Evolutionary conservation across 371 early-diverging fungal genomes (phyloP), one percentile per base, ranked within the genome.

Genomic region (Fennellomyces sp.): DNA sequence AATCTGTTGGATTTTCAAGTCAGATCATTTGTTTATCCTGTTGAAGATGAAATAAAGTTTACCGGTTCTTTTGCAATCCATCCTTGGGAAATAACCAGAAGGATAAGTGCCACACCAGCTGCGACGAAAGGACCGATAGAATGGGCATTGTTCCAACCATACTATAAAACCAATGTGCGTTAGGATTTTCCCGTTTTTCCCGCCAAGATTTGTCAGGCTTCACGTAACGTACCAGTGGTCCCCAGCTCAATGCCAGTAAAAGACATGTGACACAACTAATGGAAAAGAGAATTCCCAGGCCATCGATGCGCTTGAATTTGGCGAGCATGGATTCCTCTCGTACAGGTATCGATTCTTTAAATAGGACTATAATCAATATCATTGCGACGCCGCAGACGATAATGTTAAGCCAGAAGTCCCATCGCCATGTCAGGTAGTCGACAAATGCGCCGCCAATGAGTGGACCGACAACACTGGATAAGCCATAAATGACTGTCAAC

Each of bases 401-500:
- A n/a, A 91, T 64, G 64, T 91, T 91, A 54, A 92, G 75, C 75
- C 75, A 82, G 58, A 89, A 89, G 28, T 82, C 86, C 87, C 88
- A 91, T 4, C 88, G 83, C 91, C 91, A 91, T 2, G 71, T 73
- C 26, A 82, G 75, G 42, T 79, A 61, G 56, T 84, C 85, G 3
- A 78, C 76, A 38, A 93, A 87, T 2, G 83, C 84, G 31, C 93
- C 93, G 35, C 91, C 78, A 30, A 74, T 56, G 36, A 78, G 65
- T 2, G 93, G 93, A 12, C 93, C 93, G 12, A 88, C 68, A 0
- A 89, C 88, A 28, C 84, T 84, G 0, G 91, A 83, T n/a, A 90
- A 47, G 12, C 88, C 88, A 64, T 87, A 91, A 17, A 87, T 81
- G 31, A 76, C 81, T 47, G 80, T 75, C 27, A 86, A 68, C 42